Evolutionary conservation across 768 basidiomycete species (phyloP), one percentile per base, ranked within the genome.

Genomic region (Russula earlei): DNA sequence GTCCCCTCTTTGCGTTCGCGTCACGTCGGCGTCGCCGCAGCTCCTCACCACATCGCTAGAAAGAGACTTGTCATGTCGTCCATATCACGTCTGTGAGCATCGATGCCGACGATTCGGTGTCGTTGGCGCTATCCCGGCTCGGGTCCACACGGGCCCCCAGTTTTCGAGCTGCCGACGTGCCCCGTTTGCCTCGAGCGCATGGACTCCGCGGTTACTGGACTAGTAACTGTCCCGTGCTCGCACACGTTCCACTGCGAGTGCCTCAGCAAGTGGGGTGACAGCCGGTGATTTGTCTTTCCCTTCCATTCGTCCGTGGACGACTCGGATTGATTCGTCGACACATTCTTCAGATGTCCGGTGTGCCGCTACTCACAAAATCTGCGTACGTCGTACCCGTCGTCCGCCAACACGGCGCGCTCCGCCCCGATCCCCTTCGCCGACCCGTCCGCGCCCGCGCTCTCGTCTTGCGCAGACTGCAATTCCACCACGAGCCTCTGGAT

Each of bases 141-240:
- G 75, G 75, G 17, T 75, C 77, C 31, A 63, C 77, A 17, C 79
- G 78, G 49, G 74, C 76, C 4, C n/a, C 71, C 75, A 15, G 70
- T 77, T 51, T 82, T 87, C 69, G 94, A 97, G 67, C 76, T 98
- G 0, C 94, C 94, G 0, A 94, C 93, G 1, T 96, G 94, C 67
- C 93, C 94, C 0, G 94, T 96, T n/a, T 98, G 95, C 64, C 80
- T 98, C 15, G 95, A 99, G 67, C 78, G 94, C 52, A 93, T 99
- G 85, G 96, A 99, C 67, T 80, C 90, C 17, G 85, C 86, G 1
- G 86, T 95, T 12, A 96, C 93, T 3, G 96, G 96, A 8, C 79
- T 99, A 19, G 91, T 98, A 15, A 97, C 95, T 10, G 89, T 97
- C 0, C 91, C 93, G 2, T 99, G 96, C 66, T 88, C 91, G 8